Percentiles rank a stretch among this genome's conserved stretches.
Conservation (phyloP, 129 eudicot genomes). For the Lactuca sativa region DNA sequence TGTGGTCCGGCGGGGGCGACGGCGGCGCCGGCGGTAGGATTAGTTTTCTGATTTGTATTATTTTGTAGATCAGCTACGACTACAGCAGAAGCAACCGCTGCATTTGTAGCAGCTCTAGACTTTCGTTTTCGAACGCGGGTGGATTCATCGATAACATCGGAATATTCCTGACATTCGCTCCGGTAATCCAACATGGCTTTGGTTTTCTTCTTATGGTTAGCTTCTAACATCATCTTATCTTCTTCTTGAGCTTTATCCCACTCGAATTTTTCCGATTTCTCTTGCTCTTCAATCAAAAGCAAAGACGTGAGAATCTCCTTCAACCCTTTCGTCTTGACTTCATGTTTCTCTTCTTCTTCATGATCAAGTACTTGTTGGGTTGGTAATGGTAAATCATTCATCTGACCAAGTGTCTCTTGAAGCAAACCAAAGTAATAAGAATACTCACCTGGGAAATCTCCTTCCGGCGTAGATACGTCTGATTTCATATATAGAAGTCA, state of each 20-base stretch:
- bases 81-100: constrained; percentile 34
- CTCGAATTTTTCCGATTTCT: constrained; percentile 54
- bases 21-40: background rate
- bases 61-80: constrained; percentile 27
- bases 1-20: constrained; percentile 50
- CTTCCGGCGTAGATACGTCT: constrained; percentile 9
- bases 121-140: constrained; percentile 60
- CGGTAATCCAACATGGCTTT: constrained; percentile 58
- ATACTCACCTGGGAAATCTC: constrained; percentile 23
- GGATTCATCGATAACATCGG: constrained; percentile 36
- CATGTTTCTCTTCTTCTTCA: constrained; percentile 26
- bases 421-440: constrained; percentile 34
- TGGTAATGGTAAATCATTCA: constrained; percentile 45
- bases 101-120: constrained; percentile 38
- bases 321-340: constrained; percentile 56
- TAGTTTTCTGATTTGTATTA: constrained; percentile 7
- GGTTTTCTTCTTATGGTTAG: constrained; percentile 44
- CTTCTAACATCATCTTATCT: constrained; percentile 47
- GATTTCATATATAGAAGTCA: constrained; percentile 38
- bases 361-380: constrained; percentile 15
- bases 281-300: constrained; percentile 76
- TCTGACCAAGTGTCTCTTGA: constrained; percentile 37
- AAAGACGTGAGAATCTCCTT: constrained; percentile 68
- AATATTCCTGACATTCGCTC: constrained; percentile 31
- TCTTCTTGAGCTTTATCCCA: constrained; percentile 39